These are phyloP conservation scores for Vitis riparia DNA, from an alignment of 164 flowering plant species.

Conservation along the genomic window DNA sequence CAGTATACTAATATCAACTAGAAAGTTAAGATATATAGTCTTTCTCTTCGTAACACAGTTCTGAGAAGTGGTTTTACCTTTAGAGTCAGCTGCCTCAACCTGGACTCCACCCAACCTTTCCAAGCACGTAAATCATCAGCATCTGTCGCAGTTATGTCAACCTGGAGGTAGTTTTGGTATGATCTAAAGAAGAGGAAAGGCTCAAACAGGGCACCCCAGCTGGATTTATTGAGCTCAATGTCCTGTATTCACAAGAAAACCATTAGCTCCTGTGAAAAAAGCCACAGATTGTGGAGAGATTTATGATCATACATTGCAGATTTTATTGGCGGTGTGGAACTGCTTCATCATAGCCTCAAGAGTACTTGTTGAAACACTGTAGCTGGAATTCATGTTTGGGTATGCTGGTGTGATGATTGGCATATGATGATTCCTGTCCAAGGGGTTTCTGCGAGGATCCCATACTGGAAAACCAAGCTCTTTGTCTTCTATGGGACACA, in stretches of 20 bases:
- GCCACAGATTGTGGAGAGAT: neutral
- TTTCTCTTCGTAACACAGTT: too few relatives aligned
- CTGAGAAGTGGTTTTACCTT: slow-evolving; percentile 46
- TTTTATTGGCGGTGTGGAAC: slow-evolving; percentile 69
- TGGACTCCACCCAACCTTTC: slow-evolving; percentile 99
- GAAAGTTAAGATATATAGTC: too few relatives aligned
- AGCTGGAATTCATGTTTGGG: slow-evolving; percentile 99
- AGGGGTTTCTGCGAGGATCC: slow-evolving; percentile 93
- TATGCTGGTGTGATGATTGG: slow-evolving; percentile 99
- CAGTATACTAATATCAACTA: too few relatives aligned
- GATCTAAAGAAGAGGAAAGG: slow-evolving; percentile 80
- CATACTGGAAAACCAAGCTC: slow-evolving; percentile 86
- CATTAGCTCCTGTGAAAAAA: neutral
- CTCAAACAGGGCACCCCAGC: slow-evolving; percentile 87
- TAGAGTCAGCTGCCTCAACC: slow-evolving; percentile 82
- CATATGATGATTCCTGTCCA: slow-evolving; percentile 86
- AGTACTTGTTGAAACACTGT: slow-evolving; percentile 91
- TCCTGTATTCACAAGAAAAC: slow-evolving; percentile 44
- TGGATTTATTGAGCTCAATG: slow-evolving; percentile 72
- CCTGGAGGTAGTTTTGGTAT: slow-evolving; percentile 89
- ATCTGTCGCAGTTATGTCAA: slow-evolving; percentile 90
- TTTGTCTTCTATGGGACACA: slow-evolving; percentile 84
- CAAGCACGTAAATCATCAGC: slow-evolving; percentile 78
- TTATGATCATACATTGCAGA: slow-evolving; percentile 67
- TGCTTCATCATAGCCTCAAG: slow-evolving; percentile 94